Base-by-base conservation (phyloP, 192 early-diverging fungal genomes). In the Umbelopsis isabellina region DNA sequence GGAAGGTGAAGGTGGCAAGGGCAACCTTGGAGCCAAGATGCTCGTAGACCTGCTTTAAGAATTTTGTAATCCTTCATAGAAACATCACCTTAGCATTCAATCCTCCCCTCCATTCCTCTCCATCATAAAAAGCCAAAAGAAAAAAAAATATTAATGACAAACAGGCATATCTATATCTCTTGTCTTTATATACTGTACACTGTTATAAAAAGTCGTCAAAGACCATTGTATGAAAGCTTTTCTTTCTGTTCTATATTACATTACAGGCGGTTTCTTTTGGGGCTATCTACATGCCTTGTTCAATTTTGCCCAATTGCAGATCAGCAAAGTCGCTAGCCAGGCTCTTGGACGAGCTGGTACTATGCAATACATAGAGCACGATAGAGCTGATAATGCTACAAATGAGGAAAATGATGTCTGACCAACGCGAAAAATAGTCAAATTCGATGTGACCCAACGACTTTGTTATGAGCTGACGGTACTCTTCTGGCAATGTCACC, bases 351-450 rank as follows among this genome's bases (percentile, higher is more conserved):
- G 80, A 79, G 20, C 79, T 84, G 1, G 87, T 88, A 64, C 84
- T 87, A 69, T 91, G 87, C 46, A 88, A 82, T 67, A 91, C 74
- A 71, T 89, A 93, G 45, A 95, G 80, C 49, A 97, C 84, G 20
- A 87, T 77, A 9, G 87, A 84, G 35, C 90, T 92, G 12, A 87
- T 74, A 11, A 92, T 69, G 0, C 94, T 93, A n/a, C 90, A 89
- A 18, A 95, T 83, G 47, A 98, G 75, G 79, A 95, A 96, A 16
- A 96, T 95, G 9, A 92, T 84, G 79, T 98, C 97, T 67, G 95
- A 96, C 97, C 95, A 97, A 53, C 89, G 90, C 73, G 93, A 90
- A 79, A 95, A 98, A 75, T 94, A 97, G 75, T 92, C 83, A 69
- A 97, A 95, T 58, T 95, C 92, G 16, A 95, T 88, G 13, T 89